Conservation (phyloP, 2,329 filamentous ascomycete genomes). For the Trematosphaeria pertusa region DNA sequence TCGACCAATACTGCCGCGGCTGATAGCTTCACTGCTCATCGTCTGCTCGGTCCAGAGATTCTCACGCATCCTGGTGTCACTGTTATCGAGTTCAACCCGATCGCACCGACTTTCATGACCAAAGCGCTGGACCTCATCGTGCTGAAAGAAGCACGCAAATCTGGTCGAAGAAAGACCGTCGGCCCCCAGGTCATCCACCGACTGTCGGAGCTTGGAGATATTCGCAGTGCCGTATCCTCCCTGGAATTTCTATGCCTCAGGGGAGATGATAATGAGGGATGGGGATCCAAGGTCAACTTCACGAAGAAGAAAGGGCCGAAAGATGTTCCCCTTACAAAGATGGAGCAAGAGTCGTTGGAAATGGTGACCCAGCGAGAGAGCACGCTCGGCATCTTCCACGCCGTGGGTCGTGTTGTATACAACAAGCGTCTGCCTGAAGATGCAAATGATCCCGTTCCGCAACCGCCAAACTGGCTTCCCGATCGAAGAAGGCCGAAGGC, state of each 20-base stretch:
- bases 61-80: constrained; percentile 79
- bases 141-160: constrained; percentile 82
- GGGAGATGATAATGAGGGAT: constrained; percentile 80
- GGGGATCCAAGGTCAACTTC: constrained; percentile 77
- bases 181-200: constrained; percentile 79
- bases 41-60: constrained; percentile 85
- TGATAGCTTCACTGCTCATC: constrained; percentile 92
- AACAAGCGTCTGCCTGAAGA: constrained; percentile 77
- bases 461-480: constrained; percentile 56
- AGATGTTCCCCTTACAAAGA: constrained; percentile 70
- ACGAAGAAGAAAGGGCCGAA: constrained; percentile 62
- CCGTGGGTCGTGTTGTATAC: constrained; percentile 93
- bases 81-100: constrained; percentile 89
- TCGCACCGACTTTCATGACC: constrained; percentile 83
- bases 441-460: constrained; percentile 39
- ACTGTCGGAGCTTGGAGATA: constrained; percentile 86
- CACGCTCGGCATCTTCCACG: constrained; percentile 93
- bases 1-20: constrained; percentile 84
- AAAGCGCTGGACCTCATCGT: constrained; percentile 85
- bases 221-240: constrained; percentile 89
- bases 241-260: constrained; percentile 91
- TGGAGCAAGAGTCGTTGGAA: constrained; percentile 80
- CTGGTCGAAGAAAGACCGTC: constrained; percentile 75
- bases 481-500: constrained; percentile 52
- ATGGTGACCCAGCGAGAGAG: constrained; percentile 86